Conservation (phyloP, 2,329 filamentous ascomycete genomes). For the Monosporascus sp. region DNA sequence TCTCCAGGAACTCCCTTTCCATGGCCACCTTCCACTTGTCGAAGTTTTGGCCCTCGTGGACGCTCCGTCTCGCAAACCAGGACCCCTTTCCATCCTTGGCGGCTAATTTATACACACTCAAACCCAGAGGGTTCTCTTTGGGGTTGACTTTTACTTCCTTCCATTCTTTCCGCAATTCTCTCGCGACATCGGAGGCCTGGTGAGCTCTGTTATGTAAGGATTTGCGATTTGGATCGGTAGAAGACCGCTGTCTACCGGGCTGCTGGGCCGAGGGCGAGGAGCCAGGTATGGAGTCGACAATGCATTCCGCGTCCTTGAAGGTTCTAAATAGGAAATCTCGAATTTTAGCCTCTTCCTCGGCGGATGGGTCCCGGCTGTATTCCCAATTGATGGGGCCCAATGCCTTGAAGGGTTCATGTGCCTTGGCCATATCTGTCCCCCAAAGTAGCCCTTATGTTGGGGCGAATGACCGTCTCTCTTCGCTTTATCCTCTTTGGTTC, state of each 20-base stretch:
- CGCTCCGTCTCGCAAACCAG: slow-evolving; percentile 84
- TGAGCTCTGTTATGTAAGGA: slow-evolving; percentile 36
- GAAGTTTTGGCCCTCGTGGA: slow-evolving; percentile 76
- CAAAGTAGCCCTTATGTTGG: too few relatives aligned
- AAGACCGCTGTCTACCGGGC: slow-evolving; percentile 46
- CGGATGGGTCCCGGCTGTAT: slow-evolving; percentile 27
- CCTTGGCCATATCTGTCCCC: background rate
- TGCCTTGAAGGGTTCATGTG: slow-evolving; percentile 47
- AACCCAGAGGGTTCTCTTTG: slow-evolving; percentile 69
- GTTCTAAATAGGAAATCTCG: slow-evolving; percentile 51
- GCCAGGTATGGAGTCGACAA: slow-evolving; percentile 73
- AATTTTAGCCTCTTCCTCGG: slow-evolving; percentile 30
- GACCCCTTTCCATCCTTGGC: slow-evolving; percentile 77
- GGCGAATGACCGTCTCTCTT: too few relatives aligned
- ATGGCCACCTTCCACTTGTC: slow-evolving; percentile 73
- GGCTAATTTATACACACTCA: slow-evolving; percentile 74
- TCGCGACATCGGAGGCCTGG: slow-evolving; percentile 48
- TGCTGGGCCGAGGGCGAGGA: slow-evolving; percentile 36
- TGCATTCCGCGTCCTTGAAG: slow-evolving; percentile 62
- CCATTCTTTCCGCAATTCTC: slow-evolving; percentile 73
- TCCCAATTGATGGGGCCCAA: slow-evolving; percentile 49
- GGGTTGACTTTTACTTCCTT: slow-evolving; percentile 72
- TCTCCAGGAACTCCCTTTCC: slow-evolving; percentile 74
- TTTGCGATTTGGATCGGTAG: slow-evolving; percentile 49
- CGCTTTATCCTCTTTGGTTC: too few relatives aligned